These are phyloP conservation scores for Dispira parvispora DNA, from an alignment of 192 early-diverging fungal species.

Conservation along the genomic window DNA sequence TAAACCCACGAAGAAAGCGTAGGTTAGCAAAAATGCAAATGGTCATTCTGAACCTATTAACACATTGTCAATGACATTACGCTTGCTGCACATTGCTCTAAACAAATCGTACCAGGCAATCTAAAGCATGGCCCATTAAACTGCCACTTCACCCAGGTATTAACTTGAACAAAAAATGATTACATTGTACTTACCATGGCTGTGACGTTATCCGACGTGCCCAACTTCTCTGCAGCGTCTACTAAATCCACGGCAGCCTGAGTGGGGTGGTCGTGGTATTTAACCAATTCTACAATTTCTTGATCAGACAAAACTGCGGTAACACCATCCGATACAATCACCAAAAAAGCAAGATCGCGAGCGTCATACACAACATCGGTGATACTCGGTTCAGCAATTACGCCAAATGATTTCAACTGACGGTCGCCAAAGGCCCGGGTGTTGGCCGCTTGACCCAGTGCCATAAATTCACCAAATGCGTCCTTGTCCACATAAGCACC, in stretches of 20 bases:
- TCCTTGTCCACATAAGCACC: constrained; percentile 40
- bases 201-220: constrained; percentile 38
- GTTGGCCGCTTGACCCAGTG: constrained; percentile 32
- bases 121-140: background rate
- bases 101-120: background rate
- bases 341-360: constrained; percentile 35
- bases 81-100: background rate
- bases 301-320: constrained; percentile 39
- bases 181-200: constrained; percentile 24
- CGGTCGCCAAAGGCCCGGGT: constrained; percentile 38
- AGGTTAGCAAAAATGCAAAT: background rate
- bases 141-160: background rate
- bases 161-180: background rate
- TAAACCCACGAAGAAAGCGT: background rate
- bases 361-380: constrained; percentile 20
- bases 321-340: constrained; percentile 41
- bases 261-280: constrained; percentile 22
- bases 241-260: constrained; percentile 29
- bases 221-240: constrained; percentile 31
- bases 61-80: background rate
- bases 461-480: constrained; percentile 40
- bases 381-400: constrained; percentile 39
- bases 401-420: constrained; percentile 34
- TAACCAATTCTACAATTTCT: constrained; percentile 23
- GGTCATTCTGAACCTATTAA: background rate